Base-by-base conservation (phyloP, 805 yeast genomes). In the Scheffersomyces stipitis region DNA sequence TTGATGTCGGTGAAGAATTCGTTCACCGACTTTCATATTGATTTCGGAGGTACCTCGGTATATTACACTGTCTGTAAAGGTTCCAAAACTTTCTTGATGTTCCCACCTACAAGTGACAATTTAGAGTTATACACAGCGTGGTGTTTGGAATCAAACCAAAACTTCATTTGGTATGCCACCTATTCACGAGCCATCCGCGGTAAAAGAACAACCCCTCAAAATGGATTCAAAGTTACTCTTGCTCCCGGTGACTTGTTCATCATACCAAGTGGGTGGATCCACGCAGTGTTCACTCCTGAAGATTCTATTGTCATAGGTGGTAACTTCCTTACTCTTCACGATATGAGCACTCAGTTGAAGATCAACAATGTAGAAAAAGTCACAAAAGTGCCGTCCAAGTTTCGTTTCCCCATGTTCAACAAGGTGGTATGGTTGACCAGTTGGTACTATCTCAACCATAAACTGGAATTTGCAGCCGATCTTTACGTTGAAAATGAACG, bases 181-280 rank as follows among this genome's bases (percentile, higher is more conserved):
- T 58, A 76, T 36, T 40, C 64, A 24, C 49, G 52, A 51, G 51
- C 42, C 33, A 52, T 38, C 41, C 61, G 45, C 30, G 71, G 62
- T 39, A 66, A 45, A 44, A 56, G 28, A 33, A 42, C 59, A 12
- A 33, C 34, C 10, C 73, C 59, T 38, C 45, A 37, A 3, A 51
- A 45, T 5, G 86, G 88, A 14, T 64, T 79, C 33, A 74, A 75
- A 35, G 79, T 81, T 13, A 69, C 71, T 5, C 51, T 84, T 15
- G 36, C 46, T 1, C 61, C 76, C 1, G 95, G 95, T 1, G 96
- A 89, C 51, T 69, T 88, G 17, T 72, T 89, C 60, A 69, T 88
- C 10, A 81, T 89, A 14, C 96, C 97, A 3, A 80, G 93, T 28
- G 96, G 96, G 0, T 89, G 96, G 95, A 88, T 89, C 33, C 96